Base-by-base conservation (phyloP, 2,329 filamentous ascomycete species). In the Chaetothyriales sp. region DNA sequence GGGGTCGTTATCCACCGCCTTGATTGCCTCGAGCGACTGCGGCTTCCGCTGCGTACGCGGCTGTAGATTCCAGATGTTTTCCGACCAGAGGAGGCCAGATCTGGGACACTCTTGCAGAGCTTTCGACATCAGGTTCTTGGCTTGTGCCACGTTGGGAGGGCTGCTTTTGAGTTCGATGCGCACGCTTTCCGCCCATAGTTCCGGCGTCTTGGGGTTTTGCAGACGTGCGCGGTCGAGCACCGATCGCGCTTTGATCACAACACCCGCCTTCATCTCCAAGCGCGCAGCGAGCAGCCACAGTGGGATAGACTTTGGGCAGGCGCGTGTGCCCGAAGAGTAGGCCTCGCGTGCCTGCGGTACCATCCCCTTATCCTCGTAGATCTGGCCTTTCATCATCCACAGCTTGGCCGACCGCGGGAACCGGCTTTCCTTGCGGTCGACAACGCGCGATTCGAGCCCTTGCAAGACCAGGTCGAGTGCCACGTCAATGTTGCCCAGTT, bases 331-430 rank as follows among this genome's bases (percentile, higher is more conserved):
- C 4, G 86, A 84, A 54, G 80, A 81, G 68, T 92, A 97, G 0
- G 90, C 89, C 66, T 97, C 89, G 46, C 92, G 81, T 2, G 92
- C 92, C 67, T 92, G 86, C 0, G 85, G 82, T 13, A 85, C 71
- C 70, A 88, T 89, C 61, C 79, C 82, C 46, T 89, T 77, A 44
- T 82, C 78, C 64, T 95, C 86, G 73, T 98, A 98, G 56, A 97
- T 92, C 65, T 98, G 92, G 0, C 94, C 92, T 70, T 98, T 98
- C 73, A 95, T 86, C 86, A 97, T 95, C 84, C 90, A 95, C 20
- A 98, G 76, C 69, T 97, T 97, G 49, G 87, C 77, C 10, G 85
- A 81, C 45, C 82, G 79, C 0, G 92, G 90, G 71, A 94, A 98
- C 8, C 87, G 77, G 58, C 89, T 83, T 37, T 98, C 73, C 47